A percentile compares a stretch with the other conserved stretches of the same genome.
These are phyloP conservation scores for Gilbertella persicaria DNA, from an alignment of 371 early-diverging fungal genomes.

Conservation along the genomic window DNA sequence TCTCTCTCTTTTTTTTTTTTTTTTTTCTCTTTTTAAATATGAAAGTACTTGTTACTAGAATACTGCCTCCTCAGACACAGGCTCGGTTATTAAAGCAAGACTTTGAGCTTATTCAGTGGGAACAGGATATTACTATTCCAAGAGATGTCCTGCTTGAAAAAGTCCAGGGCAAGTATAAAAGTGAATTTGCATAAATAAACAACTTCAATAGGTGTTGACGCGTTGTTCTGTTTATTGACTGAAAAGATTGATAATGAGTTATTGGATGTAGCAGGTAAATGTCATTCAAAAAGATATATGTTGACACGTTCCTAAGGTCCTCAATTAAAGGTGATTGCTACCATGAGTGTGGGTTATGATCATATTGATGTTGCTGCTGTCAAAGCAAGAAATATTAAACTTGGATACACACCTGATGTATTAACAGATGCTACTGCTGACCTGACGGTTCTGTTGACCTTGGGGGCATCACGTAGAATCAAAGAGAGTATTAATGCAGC, in stretches of 20 bases:
- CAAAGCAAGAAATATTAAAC: conserved; percentile 47
- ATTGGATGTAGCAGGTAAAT: conserved; percentile 59
- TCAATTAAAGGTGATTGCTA: conserved; percentile 65
- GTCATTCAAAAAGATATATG: neutral
- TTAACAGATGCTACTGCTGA: conserved; percentile 91
- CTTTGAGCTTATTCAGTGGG: conserved; percentile 43
- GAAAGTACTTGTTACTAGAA: conserved; percentile 37
- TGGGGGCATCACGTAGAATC: conserved; percentile 73
- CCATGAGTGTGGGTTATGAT: conserved; percentile 84
- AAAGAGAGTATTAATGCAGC: conserved; percentile 66
- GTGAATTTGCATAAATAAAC: neutral
- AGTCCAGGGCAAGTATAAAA: conserved; percentile 28
- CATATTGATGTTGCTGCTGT: conserved; percentile 69
- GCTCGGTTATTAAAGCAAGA: conserved; percentile 22
- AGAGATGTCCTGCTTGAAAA: conserved; percentile 29
- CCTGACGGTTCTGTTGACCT: conserved; percentile 71
- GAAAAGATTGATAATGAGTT: conserved; percentile 76
- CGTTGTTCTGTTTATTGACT: conserved; percentile 67
- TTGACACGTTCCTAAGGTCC: conserved; percentile 31
- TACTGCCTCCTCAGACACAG: conserved; percentile 36
- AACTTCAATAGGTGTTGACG: conserved; percentile 51
- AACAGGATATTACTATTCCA: conserved; percentile 39
- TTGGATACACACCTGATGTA: conserved; percentile 89
- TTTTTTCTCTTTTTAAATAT: neutral
- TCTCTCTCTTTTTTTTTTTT: neutral